A percentile compares a stretch with the other conserved stretches of the same genome.
Evolutionary conservation across 2,329 filamentous ascomycete genomes (phyloP).

Genomic region (Didymella pinodella): DNA sequence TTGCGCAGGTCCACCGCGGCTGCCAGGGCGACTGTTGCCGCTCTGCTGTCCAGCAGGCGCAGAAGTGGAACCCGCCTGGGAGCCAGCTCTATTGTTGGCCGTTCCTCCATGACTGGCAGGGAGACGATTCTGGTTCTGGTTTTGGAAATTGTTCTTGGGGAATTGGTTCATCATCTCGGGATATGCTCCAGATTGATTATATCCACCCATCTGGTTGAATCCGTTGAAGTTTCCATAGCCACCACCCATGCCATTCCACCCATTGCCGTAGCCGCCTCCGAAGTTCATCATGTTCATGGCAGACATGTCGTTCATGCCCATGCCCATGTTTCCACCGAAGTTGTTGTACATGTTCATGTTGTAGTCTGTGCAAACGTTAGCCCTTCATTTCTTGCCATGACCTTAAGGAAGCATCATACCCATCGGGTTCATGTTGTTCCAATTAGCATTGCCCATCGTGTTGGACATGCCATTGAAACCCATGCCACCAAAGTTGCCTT

Average conservation of each 20-base stretch:
- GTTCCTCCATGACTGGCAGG: slow-evolving; percentile 71
- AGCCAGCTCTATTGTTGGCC: slow-evolving; percentile 53
- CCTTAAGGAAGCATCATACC: slow-evolving; percentile 66
- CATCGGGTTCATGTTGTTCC: slow-evolving; percentile 78
- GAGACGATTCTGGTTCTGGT: slow-evolving; percentile 77
- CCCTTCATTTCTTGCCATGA: slow-evolving; percentile 19
- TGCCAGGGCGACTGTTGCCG: slow-evolving; percentile 42
- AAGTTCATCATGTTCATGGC: slow-evolving; percentile 71
- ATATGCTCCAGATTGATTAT: slow-evolving; percentile 61
- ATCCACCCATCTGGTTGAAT: slow-evolving; percentile 61
- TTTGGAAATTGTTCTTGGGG: slow-evolving; percentile 70
- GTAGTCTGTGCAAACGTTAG: slow-evolving; percentile 37
- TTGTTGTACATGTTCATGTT: slow-evolving; percentile 75
- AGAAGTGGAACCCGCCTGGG: slow-evolving; percentile 43
- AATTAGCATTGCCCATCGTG: slow-evolving; percentile 65
- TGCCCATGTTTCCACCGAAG: slow-evolving; percentile 73
- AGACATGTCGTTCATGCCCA: slow-evolving; percentile 80
- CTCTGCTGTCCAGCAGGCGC: slow-evolving; percentile 38
- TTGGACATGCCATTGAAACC: slow-evolving; percentile 63
- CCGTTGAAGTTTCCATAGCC: slow-evolving; percentile 71
- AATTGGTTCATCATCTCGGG: slow-evolving; percentile 61
- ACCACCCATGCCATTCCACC: slow-evolving; percentile 70
- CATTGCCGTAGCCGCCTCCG: slow-evolving; percentile 70
- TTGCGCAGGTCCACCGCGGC: slow-evolving; percentile 39
- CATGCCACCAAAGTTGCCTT: slow-evolving; percentile 64